Conservation (phyloP, 73 alveolate genomes). For the Breviolum minutum region DNA sequence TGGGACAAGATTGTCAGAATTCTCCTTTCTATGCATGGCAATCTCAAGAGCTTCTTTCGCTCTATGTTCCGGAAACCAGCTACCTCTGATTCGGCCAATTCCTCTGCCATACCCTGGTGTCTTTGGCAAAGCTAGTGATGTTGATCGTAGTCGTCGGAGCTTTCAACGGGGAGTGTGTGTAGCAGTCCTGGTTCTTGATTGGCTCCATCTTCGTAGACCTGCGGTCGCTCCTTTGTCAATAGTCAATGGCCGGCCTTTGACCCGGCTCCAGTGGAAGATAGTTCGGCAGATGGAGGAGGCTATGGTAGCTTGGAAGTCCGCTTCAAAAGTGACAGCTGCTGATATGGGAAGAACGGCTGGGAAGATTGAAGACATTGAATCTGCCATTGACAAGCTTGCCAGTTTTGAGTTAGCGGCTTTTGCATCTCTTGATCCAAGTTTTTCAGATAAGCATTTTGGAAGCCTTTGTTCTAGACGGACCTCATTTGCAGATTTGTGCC, state of each 20-base stretch:
- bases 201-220: neutral
- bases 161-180: neutral
- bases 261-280: neutral
- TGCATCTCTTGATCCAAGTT: no score
- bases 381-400: neutral
- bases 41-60: neutral
- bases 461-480: neutral
- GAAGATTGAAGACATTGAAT: neutral
- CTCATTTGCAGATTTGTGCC: neutral
- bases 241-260: neutral
- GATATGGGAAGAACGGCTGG: constrained; percentile 23
- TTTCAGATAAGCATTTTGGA: neutral
- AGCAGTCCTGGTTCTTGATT: neutral
- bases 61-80: neutral
- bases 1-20: no score
- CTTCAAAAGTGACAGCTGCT: neutral
- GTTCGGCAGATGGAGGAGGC: neutral
- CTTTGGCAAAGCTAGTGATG: neutral
- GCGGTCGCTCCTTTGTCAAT: neutral
- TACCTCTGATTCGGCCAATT: constrained; percentile 1
- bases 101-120: constrained; percentile 36
- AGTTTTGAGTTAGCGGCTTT: neutral
- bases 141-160: neutral
- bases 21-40: no score
- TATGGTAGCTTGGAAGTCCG: neutral